A percentile compares a stretch with the other conserved stretches of the same genome.
These are phyloP conservation scores for Alternaria viburni DNA, from an alignment of 2,329 filamentous ascomycete genomes.

Conservation along the genomic window DNA sequence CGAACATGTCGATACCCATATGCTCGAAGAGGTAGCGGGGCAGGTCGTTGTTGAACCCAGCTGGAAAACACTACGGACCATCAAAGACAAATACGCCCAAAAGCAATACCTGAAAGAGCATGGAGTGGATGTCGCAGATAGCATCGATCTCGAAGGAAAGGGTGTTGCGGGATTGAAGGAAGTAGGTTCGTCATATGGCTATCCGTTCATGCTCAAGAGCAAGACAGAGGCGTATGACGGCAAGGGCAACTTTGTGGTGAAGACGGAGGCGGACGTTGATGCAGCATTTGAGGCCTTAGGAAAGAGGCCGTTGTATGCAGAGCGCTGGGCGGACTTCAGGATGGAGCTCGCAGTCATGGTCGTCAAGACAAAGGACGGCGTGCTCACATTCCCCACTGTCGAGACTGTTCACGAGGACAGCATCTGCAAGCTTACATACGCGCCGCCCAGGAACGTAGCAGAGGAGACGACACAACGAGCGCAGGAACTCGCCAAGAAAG, in stretches of 20 bases:
- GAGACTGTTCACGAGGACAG: constrained; percentile 96
- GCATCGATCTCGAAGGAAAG: constrained; percentile 68
- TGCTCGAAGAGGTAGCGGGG: constrained; percentile 80
- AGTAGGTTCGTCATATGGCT: constrained; percentile 71
- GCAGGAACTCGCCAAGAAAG: constrained; percentile 77
- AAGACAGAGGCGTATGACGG: constrained; percentile 92
- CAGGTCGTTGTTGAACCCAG: constrained; percentile 74
- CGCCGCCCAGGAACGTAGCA: constrained; percentile 76
- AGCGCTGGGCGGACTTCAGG: constrained; percentile 85
- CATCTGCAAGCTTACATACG: constrained; percentile 91
- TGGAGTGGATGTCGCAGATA: constrained; percentile 75
- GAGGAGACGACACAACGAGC: constrained; percentile 67
- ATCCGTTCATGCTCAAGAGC: constrained; percentile 91
- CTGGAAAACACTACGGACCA: constrained; percentile 83
- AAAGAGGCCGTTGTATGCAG: constrained; percentile 77
- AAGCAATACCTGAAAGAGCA: constrained; percentile 77
- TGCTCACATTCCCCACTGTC: constrained; percentile 82
- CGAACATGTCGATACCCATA: constrained; percentile 90
- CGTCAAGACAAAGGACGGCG: constrained; percentile 79
- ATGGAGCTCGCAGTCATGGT: constrained; percentile 95
- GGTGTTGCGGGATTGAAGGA: constrained; percentile 67
- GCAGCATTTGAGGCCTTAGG: constrained; percentile 72
- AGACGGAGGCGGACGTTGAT: constrained; percentile 64
- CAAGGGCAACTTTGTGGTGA: constrained; percentile 74
- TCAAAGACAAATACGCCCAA: constrained; percentile 93